Conservation (phyloP, 2,329 filamentous ascomycete genomes). For the Botryotinia calthae region DNA sequence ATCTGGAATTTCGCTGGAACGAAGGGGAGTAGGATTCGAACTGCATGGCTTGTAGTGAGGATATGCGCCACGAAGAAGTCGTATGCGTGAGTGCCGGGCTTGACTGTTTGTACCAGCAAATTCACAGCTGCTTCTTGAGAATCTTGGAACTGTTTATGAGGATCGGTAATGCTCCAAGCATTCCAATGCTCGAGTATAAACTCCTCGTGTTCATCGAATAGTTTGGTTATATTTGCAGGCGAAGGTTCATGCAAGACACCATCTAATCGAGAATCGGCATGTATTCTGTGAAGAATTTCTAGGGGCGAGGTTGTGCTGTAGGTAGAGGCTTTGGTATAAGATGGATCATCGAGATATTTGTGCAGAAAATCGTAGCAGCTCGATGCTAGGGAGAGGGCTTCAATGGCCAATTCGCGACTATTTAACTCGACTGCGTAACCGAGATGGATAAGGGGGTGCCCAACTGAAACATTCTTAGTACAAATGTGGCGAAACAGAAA, state of each 20-base stretch:
- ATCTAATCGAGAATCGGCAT: constrained; percentile 67
- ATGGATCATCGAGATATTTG: constrained; percentile 68
- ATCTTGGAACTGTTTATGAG: constrained; percentile 70
- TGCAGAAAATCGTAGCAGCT: constrained; percentile 59
- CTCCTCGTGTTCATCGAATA: constrained; percentile 68
- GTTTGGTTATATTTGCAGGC: constrained; percentile 59
- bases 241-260: constrained; percentile 59
- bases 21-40: constrained; percentile 78
- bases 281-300: constrained; percentile 69
- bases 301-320: constrained; percentile 61
- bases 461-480: constrained; percentile 53
- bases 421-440: constrained; percentile 91
- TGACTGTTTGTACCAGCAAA: constrained; percentile 60
- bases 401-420: constrained; percentile 81
- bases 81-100: constrained; percentile 61
- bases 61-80: constrained; percentile 83
- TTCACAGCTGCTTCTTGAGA: constrained; percentile 62
- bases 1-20: constrained; percentile 72
- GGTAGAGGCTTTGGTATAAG: constrained; percentile 64
- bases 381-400: constrained; percentile 71
- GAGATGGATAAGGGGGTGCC: constrained; percentile 89
- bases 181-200: constrained; percentile 87
- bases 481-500: constrained; percentile 33
- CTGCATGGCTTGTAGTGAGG: constrained; percentile 81
- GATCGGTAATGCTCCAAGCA: constrained; percentile 71